phyloP scores from a whole-genome alignment of 768 basidiomycete species.

The Coprinopsis marcescibilis region DNA sequence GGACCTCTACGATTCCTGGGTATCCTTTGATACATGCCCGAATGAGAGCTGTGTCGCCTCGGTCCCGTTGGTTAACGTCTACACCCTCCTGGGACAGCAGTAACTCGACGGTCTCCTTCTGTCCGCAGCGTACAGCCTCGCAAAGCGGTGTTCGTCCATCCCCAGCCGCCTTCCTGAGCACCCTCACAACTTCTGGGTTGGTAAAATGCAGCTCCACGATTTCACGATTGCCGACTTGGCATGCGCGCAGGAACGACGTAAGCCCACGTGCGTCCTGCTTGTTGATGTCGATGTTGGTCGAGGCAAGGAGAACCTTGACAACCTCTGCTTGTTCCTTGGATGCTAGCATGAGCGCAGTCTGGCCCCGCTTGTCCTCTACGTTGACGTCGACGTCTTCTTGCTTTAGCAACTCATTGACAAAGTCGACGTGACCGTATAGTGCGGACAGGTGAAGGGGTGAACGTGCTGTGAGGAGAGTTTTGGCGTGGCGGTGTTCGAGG shows the following conservation, averaged over 20 bases:
- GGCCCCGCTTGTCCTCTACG: neutral
- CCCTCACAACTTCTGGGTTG: neutral
- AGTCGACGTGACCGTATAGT: neutral
- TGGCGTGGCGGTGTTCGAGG: neutral
- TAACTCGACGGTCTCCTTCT: neutral
- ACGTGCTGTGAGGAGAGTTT: neutral
- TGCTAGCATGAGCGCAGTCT: neutral
- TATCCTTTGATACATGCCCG: no score
- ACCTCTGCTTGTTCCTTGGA: neutral
- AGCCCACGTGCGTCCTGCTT: neutral
- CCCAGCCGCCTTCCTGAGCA: neutral
- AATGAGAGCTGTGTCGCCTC: no score
- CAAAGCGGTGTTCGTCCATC: neutral
- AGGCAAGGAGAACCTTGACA: neutral
- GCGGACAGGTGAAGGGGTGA: neutral
- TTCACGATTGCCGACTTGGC: neutral
- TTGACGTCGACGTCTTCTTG: neutral
- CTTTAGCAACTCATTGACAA: neutral
- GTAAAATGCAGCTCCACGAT: neutral
- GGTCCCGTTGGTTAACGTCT: no score
- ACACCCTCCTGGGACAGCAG: neutral
- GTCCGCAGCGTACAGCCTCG: neutral
- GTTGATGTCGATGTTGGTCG: neutral
- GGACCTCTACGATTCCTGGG: no score
- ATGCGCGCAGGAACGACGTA: neutral